A percentile compares a stretch with the other conserved stretches of the same genome.
phyloP scores from a whole-genome alignment of 2,329 filamentous ascomycete genomes.

The Lecanosticta acicola region DNA sequence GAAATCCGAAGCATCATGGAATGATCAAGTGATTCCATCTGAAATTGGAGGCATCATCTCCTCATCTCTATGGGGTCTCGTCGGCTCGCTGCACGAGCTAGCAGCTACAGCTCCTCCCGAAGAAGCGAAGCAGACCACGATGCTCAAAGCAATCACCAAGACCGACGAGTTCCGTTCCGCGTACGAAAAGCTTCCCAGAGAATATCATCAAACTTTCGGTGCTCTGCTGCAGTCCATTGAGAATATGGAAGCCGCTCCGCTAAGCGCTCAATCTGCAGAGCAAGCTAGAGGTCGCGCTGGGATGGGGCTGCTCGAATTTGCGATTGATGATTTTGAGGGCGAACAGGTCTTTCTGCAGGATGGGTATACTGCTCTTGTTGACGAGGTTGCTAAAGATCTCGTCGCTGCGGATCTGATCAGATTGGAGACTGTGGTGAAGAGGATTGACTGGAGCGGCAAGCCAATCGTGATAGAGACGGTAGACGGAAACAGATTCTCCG shows the following conservation, averaged over 20 bases:
- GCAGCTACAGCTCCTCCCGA: constrained; percentile 8
- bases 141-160: constrained; percentile 15
- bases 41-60: not conserved
- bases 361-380: constrained; percentile 21
- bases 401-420: constrained; percentile 10
- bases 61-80: constrained; percentile 15
- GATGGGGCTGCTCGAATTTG: constrained; percentile 23
- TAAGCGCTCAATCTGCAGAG: constrained; percentile 23
- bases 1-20: not conserved
- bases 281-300: constrained; percentile 9
- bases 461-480: constrained; percentile 15
- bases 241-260: constrained; percentile 24
- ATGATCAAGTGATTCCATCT: constrained; percentile 17
- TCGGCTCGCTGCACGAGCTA: constrained; percentile 16
- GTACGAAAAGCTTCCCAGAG: constrained; percentile 12
- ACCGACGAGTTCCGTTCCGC: constrained; percentile 9
- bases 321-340: constrained; percentile 25
- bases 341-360: constrained; percentile 26
- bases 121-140: constrained; percentile 15
- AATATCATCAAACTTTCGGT: constrained; percentile 15
- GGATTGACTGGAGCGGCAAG: constrained; percentile 13
- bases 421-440: constrained; percentile 10
- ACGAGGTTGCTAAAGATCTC: constrained; percentile 20
- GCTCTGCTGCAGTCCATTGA: constrained; percentile 22
- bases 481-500: constrained; percentile 9